These are phyloP conservation scores for Claviceps maximensis DNA, from an alignment of 2,329 filamentous ascomycete genomes.

Conservation along the genomic window DNA sequence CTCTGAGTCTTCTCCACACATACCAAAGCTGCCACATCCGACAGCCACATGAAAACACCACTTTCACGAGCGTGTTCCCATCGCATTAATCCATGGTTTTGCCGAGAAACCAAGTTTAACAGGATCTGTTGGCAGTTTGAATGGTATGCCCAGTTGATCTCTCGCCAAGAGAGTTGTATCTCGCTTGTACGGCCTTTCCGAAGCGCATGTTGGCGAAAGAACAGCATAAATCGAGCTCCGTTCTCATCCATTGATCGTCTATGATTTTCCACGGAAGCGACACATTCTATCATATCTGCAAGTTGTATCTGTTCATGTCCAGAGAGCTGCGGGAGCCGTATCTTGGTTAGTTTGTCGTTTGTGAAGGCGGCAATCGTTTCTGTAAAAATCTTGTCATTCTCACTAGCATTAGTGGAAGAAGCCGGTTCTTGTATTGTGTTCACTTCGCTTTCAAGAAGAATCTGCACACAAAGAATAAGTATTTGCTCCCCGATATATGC, in stretches of 20 bases:
- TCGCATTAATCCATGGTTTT: conserved; percentile 65
- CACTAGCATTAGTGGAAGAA: conserved; percentile 27
- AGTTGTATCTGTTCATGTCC: conserved; percentile 78
- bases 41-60: conserved; percentile 91
- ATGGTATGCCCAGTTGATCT: conserved; percentile 78
- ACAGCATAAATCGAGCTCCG: conserved; percentile 73
- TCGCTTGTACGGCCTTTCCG: conserved; percentile 52
- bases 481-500: neutral
- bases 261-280: conserved; percentile 73
- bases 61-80: conserved; percentile 81
- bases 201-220: conserved; percentile 70
- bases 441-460: neutral
- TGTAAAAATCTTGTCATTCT: conserved; percentile 46
- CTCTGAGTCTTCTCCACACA: conserved; percentile 16
- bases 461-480: neutral
- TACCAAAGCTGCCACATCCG: conserved; percentile 63
- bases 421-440: conserved; percentile 24
- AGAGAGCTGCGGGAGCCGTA: conserved; percentile 68
- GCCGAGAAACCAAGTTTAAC: conserved; percentile 65
- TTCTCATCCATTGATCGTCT: conserved; percentile 84
- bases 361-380: conserved; percentile 58
- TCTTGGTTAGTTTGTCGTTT: conserved; percentile 61
- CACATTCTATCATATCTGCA: conserved; percentile 73
- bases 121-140: conserved; percentile 82
- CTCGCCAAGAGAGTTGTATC: conserved; percentile 58